Conservation (phyloP, 2,329 filamentous ascomycete genomes). For the Cladosporium sp. region DNA sequence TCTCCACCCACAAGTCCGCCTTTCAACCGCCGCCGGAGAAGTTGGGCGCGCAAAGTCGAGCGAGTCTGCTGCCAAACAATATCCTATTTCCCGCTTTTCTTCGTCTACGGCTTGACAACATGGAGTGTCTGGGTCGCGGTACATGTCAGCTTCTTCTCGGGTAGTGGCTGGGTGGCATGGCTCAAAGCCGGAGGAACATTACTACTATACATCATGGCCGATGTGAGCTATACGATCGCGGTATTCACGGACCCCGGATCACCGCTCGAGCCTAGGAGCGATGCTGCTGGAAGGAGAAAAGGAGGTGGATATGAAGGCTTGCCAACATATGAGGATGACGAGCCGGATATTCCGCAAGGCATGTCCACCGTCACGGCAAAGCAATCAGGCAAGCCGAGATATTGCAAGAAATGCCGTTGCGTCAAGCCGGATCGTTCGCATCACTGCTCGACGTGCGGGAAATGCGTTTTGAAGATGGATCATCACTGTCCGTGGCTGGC, state of each 20-base stretch:
- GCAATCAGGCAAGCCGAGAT: slow-evolving; percentile 78
- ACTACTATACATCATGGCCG: slow-evolving; percentile 71
- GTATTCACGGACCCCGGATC: slow-evolving; percentile 89
- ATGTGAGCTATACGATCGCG: slow-evolving; percentile 85
- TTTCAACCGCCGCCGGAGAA: slow-evolving; percentile 30
- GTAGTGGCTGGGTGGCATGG: slow-evolving; percentile 17
- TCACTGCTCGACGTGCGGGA: slow-evolving; percentile 91
- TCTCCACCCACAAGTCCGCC: slow-evolving; percentile 25
- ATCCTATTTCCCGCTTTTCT: slow-evolving; percentile 80
- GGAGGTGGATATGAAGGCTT: slow-evolving; percentile 68
- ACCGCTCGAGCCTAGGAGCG: slow-evolving; percentile 42
- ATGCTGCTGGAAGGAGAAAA: slow-evolving; percentile 18
- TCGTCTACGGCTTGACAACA: slow-evolving; percentile 85
- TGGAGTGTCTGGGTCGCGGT: slow-evolving; percentile 91
- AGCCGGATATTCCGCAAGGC: slow-evolving; percentile 32
- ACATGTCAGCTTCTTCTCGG: slow-evolving; percentile 44
- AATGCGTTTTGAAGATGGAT: slow-evolving; percentile 98
- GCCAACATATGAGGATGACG: slow-evolving; percentile 63
- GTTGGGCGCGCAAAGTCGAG: slow-evolving; percentile 68
- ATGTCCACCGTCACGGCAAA: slow-evolving; percentile 83
- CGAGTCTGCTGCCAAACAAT: slow-evolving; percentile 75
- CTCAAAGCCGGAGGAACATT: slow-evolving; percentile 57
- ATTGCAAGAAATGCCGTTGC: slow-evolving; percentile 96
- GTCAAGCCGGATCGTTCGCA: slow-evolving; percentile 94
- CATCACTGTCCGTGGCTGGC: slow-evolving; percentile 99